Percentiles rank a stretch among this genome's conserved stretches.
phyloP scores from a whole-genome alignment of 2,329 filamentous ascomycete species.

The Corinectria fuckeliana region DNA sequence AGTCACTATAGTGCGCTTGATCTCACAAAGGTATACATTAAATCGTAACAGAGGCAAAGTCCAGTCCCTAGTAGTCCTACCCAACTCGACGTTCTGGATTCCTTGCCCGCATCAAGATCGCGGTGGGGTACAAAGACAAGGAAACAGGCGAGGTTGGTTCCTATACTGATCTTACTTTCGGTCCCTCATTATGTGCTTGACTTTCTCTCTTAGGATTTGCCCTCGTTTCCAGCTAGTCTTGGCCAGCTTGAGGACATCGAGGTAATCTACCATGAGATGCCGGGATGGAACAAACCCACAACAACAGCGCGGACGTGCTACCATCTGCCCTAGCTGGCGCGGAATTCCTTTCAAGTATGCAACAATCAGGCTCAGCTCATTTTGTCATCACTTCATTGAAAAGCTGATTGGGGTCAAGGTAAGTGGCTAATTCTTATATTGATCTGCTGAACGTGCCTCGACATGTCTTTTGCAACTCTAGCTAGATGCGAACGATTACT shows the following conservation, averaged over 20 bases:
- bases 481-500: slow-evolving; percentile 5
- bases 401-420: slow-evolving; percentile 65
- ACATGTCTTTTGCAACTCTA: not conserved
- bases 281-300: slow-evolving; percentile 72
- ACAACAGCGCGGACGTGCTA: slow-evolving; percentile 65
- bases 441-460: not conserved
- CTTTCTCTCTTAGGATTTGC: slow-evolving; percentile 32
- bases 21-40: slow-evolving; percentile 54
- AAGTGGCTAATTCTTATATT: slow-evolving; percentile 18
- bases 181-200: slow-evolving; percentile 35
- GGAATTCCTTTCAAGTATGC: slow-evolving; percentile 64
- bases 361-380: too few relatives aligned
- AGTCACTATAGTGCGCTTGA: slow-evolving; percentile 72
- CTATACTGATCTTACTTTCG: slow-evolving; percentile 7
- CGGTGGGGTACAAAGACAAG: slow-evolving; percentile 69
- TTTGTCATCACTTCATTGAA: slow-evolving; percentile 60
- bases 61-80: not conserved
- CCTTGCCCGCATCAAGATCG: slow-evolving; percentile 78
- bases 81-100: slow-evolving; percentile 63
- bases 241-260: slow-evolving; percentile 63
- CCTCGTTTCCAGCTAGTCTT: slow-evolving; percentile 70
- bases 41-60: not conserved
- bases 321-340: slow-evolving; percentile 69
- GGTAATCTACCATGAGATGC: slow-evolving; percentile 71
- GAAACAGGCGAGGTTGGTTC: slow-evolving; percentile 32